A percentile compares a stretch with the other conserved stretches of the same genome.
Evolutionary conservation across 495 filamentous ascomycete species (phyloP).

Genomic region (Xylaria grammica): DNA sequence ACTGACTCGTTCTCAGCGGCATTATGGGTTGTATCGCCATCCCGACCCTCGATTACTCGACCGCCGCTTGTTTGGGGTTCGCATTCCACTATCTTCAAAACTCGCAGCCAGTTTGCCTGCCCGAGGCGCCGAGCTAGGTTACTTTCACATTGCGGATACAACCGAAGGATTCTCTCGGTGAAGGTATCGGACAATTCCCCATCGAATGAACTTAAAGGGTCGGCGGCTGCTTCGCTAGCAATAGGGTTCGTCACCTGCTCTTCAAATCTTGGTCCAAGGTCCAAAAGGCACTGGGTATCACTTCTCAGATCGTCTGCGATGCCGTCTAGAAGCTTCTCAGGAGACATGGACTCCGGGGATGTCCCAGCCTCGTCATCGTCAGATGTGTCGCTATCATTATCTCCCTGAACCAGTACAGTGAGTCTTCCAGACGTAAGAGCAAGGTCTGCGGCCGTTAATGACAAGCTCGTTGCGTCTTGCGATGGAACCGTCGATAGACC

Average conservation of each 20-base stretch:
- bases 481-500: neutral
- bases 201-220: neutral
- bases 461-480: slow-evolving; percentile 1
- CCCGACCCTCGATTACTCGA: neutral
- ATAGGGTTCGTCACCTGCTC: slow-evolving; percentile 6
- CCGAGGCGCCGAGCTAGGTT: slow-evolving; percentile 6
- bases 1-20: neutral
- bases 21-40: neutral
- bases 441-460: slow-evolving; percentile 6
- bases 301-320: slow-evolving; percentile 9
- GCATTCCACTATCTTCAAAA: neutral
- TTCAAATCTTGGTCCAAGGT: slow-evolving; percentile 6
- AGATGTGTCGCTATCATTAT: slow-evolving; percentile 12
- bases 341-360: neutral
- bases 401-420: neutral
- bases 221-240: neutral
- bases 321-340: neutral
- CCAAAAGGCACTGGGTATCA: slow-evolving; percentile 13
- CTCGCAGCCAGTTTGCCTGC: slow-evolving; percentile 6
- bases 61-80: neutral
- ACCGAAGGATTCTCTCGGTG: slow-evolving; percentile 1
- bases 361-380: neutral
- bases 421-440: slow-evolving; percentile 4
- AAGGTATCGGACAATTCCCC: neutral
- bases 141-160: slow-evolving; percentile 12